Percentiles rank a stretch among this genome's conserved stretches.
These are phyloP conservation scores for Hortiboletus flavorubellus DNA, from an alignment of 768 basidiomycete genomes.

Conservation along the genomic window DNA sequence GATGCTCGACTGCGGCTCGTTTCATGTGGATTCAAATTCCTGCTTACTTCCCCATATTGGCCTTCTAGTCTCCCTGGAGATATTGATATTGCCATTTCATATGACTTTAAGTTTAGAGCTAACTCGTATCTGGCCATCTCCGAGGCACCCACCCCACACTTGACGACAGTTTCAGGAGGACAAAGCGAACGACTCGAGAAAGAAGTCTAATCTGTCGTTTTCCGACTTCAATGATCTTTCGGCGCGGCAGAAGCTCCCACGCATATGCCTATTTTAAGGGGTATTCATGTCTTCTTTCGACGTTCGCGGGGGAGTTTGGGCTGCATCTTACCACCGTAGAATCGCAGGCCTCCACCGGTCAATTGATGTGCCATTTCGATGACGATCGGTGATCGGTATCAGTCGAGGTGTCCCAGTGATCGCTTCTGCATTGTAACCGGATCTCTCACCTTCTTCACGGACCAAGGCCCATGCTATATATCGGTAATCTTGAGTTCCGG, in stretches of 20 bases:
- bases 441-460: neutral
- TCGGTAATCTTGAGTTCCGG: neutral
- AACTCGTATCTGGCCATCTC: neutral
- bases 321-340: neutral
- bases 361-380: neutral
- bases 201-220: neutral
- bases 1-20: neutral
- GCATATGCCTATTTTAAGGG: neutral
- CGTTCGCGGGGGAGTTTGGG: neutral
- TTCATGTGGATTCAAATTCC: neutral
- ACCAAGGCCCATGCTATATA: neutral
- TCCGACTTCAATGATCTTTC: neutral
- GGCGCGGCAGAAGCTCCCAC: neutral
- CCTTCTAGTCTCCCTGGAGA: neutral
- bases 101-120: neutral
- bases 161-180: slow-evolving; percentile 2
- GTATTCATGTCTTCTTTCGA: neutral
- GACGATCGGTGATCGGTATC: neutral
- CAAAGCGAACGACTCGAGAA: neutral
- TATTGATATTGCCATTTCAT: neutral
- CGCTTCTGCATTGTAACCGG: neutral
- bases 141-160: neutral
- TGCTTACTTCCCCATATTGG: neutral
- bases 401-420: neutral
- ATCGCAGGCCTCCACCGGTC: neutral